These are phyloP conservation scores for Atkinsonella hypoxylon DNA, from an alignment of 2,329 filamentous ascomycete species.

Conservation along the genomic window DNA sequence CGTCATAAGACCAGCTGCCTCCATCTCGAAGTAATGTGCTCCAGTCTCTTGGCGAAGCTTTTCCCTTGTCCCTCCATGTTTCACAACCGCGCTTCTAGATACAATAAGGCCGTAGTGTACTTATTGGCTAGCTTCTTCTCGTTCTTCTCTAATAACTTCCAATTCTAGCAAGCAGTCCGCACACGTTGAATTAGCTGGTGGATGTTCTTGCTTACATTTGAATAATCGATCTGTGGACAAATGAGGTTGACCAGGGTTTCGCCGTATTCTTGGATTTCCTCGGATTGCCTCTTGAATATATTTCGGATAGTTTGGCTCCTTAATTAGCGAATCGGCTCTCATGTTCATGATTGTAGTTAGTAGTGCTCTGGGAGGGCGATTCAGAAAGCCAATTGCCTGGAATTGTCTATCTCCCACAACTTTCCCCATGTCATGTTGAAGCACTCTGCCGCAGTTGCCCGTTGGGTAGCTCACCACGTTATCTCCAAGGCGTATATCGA, in stretches of 20 bases:
- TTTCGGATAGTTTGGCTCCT: neutral
- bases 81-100: neutral
- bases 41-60: neutral
- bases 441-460: neutral
- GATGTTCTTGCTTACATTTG: neutral
- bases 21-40: neutral
- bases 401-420: neutral
- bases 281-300: neutral
- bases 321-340: neutral
- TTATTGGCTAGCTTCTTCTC: neutral
- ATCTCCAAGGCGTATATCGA: neutral
- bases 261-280: neutral
- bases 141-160: neutral
- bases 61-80: neutral
- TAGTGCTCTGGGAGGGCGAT: neutral
- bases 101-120: neutral
- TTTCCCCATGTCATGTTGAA: constrained; percentile 1
- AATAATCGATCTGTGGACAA: neutral
- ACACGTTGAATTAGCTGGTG: neutral
- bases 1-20: neutral
- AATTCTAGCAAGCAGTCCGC: neutral
- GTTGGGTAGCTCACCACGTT: neutral
- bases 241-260: neutral
- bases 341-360: neutral
- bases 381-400: neutral